Evolutionary conservation across 192 early-diverging fungal species (phyloP).

Genomic region (Endogone sp.): DNA sequence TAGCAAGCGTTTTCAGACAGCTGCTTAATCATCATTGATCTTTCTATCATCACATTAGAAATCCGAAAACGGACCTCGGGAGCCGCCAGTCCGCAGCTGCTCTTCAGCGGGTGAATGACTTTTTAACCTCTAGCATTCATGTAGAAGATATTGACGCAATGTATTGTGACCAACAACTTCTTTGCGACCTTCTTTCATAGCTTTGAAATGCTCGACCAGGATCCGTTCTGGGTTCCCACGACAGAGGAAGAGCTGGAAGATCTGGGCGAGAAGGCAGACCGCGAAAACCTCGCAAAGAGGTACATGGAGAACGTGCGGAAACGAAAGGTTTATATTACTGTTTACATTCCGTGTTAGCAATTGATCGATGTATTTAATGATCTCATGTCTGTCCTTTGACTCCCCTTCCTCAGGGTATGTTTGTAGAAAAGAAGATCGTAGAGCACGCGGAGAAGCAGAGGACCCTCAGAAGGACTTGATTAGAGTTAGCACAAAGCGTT

Average conservation of each 20-base stretch:
- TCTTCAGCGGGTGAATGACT: constrained; percentile 79
- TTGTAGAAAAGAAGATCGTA: constrained; percentile 89
- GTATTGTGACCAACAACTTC: neutral
- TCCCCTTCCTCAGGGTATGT: constrained; percentile 55
- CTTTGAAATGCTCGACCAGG: constrained; percentile 87
- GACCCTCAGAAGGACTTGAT: constrained; percentile 71
- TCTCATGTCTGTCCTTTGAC: neutral
- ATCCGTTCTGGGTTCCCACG: constrained; percentile 99
- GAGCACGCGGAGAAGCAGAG: constrained; percentile 85
- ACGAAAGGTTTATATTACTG: constrained; percentile 84
- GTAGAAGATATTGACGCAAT: too few relatives aligned
- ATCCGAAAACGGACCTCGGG: constrained; percentile 95
- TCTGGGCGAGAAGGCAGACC: constrained; percentile 94
- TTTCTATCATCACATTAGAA: constrained; percentile 49
- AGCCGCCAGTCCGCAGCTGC: constrained; percentile 90
- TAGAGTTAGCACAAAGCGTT: too few relatives aligned
- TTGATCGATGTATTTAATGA: neutral
- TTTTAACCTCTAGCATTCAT: too few relatives aligned
- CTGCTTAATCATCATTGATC: too few relatives aligned
- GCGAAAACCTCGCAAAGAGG: constrained; percentile 92
- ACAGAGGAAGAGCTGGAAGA: constrained; percentile 98
- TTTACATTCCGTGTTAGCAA: constrained; percentile 68
- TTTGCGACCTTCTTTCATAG: constrained; percentile 17
- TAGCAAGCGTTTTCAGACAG: too few relatives aligned
- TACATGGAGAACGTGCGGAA: constrained; percentile 95